phyloP scores from a whole-genome alignment of 495 filamentous ascomycete species.

The Lasiosphaeria miniovina region DNA sequence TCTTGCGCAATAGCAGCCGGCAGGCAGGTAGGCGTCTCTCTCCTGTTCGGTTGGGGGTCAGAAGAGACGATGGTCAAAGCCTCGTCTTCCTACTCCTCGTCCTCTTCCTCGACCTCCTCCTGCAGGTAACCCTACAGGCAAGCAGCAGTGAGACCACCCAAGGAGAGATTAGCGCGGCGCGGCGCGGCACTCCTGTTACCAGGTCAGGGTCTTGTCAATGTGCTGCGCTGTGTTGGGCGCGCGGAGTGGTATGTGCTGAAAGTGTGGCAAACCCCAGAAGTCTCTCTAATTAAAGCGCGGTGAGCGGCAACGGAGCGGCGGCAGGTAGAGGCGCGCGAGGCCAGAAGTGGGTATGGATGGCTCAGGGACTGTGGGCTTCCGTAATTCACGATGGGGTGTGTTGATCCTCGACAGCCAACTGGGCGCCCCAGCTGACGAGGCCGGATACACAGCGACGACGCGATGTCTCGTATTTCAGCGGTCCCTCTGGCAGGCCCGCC shows the following conservation, averaged over 20 bases:
- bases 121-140: slow-evolving; percentile 27
- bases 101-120: slow-evolving; percentile 4
- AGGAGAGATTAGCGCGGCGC: slow-evolving; percentile 32
- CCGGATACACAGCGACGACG: slow-evolving; percentile 33
- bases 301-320: slow-evolving; percentile 20
- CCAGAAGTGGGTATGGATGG: slow-evolving; percentile 23
- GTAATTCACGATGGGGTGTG: slow-evolving; percentile 22
- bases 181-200: slow-evolving; percentile 21
- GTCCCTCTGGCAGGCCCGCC: slow-evolving; percentile 21
- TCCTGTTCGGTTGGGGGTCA: slow-evolving; percentile 21
- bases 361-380: slow-evolving; percentile 28
- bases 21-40: slow-evolving; percentile 17
- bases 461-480: slow-evolving; percentile 35
- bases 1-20: slow-evolving; percentile 22
- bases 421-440: slow-evolving; percentile 30
- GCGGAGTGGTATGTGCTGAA: slow-evolving; percentile 16
- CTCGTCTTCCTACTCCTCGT: no score
- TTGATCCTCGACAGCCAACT: slow-evolving; percentile 23
- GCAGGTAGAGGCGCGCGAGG: slow-evolving; percentile 18
- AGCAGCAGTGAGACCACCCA: slow-evolving; percentile 25
- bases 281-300: slow-evolving; percentile 27
- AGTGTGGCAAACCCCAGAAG: slow-evolving; percentile 21
- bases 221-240: slow-evolving; percentile 14
- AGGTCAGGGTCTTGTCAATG: slow-evolving; percentile 16
- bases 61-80: slow-evolving; percentile 18